Evolutionary conservation across 768 basidiomycete genomes (phyloP).

Genomic region (Mycena filopes): DNA sequence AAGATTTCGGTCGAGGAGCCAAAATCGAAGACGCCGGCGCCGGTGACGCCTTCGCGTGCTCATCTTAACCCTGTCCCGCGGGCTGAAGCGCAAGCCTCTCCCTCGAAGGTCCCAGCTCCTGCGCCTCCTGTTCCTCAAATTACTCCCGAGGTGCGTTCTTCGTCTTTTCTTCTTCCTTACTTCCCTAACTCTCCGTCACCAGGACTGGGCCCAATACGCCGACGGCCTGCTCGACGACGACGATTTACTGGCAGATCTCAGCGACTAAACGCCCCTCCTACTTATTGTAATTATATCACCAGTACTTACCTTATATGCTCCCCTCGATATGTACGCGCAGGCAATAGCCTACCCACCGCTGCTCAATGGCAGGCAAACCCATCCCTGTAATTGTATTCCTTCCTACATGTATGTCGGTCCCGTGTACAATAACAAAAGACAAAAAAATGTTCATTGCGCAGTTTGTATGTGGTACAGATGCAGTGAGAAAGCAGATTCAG

Average conservation of each 20-base stretch:
- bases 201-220: constrained; percentile 45
- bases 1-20: constrained; percentile 3
- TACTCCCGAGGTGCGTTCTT: constrained; percentile 1
- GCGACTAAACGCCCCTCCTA: constrained; percentile 24
- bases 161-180: constrained; percentile 16
- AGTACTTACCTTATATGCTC: background rate
- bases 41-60: background rate
- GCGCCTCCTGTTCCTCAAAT: background rate
- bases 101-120: background rate
- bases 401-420: background rate
- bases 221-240: constrained; percentile 50
- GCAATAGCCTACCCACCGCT: too few relatives aligned
- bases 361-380: too few relatives aligned
- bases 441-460: constrained; percentile 22
- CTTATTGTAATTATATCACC: constrained; percentile 2
- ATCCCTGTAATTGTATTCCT: background rate
- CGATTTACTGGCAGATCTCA: constrained; percentile 46
- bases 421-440: constrained; percentile 15
- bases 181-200: background rate
- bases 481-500: constrained; percentile 31
- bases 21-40: constrained; percentile 26
- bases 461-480: constrained; percentile 26
- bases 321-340: too few relatives aligned
- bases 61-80: background rate
- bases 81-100: too few relatives aligned